Evolutionary conservation across 345 rosid genomes (phyloP).

Genomic region (Salix koriyanagi): DNA sequence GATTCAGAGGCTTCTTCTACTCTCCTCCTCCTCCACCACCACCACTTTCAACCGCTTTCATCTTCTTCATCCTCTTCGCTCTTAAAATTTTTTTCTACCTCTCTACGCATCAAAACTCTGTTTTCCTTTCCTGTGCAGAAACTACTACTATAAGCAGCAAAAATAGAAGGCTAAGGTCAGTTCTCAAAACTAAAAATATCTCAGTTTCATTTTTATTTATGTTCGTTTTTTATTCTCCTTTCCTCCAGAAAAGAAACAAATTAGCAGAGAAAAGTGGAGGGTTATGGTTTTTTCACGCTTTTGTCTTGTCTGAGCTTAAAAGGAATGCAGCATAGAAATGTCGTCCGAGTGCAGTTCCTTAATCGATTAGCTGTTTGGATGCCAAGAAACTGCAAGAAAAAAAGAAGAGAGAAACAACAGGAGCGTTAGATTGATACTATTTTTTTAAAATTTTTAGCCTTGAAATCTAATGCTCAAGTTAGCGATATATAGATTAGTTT

Average conservation of each 20-base stretch:
- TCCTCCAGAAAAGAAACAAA: background rate
- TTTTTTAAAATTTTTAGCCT: background rate
- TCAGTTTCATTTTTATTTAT: background rate
- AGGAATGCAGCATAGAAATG: background rate
- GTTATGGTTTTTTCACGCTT: background rate
- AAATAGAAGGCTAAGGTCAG: background rate
- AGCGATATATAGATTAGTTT: background rate
- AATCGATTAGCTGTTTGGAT: background rate
- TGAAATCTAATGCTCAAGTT: background rate
- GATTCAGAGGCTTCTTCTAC: conserved; percentile 9
- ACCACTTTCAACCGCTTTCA: background rate
- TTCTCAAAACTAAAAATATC: background rate
- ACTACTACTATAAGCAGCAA: background rate
- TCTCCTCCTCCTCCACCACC: background rate
- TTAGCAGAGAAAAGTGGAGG: background rate
- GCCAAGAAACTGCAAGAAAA: background rate
- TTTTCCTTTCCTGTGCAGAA: background rate
- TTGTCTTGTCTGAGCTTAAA: background rate
- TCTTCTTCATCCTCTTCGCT: background rate
- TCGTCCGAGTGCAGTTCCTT: background rate
- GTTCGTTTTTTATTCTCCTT: background rate
- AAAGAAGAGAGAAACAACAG: background rate
- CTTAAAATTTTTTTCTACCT: background rate
- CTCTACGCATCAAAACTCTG: background rate
- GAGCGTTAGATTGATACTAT: background rate